Evolutionary conservation across 805 yeast species (phyloP), one percentile per base, ranked within the genome.

Genomic region (Candida silvicultrix): DNA sequence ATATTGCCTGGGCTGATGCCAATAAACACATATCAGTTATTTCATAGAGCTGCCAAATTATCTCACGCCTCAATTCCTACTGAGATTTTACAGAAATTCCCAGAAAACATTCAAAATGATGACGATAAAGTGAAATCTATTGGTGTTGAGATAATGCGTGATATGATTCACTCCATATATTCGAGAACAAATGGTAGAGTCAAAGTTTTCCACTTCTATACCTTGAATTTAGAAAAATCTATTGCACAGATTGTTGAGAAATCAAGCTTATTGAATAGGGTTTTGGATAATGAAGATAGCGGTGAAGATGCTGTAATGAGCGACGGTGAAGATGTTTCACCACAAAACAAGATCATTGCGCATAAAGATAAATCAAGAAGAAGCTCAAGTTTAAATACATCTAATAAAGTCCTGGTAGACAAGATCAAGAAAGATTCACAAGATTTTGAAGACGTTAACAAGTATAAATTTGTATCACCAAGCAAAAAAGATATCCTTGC

Each of bases 1-100:
- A 68, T 90, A 36, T 74, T 89, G 39, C 97, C 97, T 0, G 97
- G 97, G 1, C 68, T 90, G 54, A 84, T 90, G 88, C 97, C 97
- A 12, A 82, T 90, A 40, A 88, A 89, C 57, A 89, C 95, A 2
- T 88, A 78, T 64, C 78, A 79, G 53, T 78, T 87, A 36, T 90
- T 90, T 62, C 79, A 83, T 48, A 78, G 97, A 57, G 96, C 97
- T 5, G 80, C 96, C n/a, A 86, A 83, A 58, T 69, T 90, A 45
- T 83, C 95, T 8, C 95, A 88, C 67, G 96, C 97, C 2, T 73
- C 83, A 3, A 83, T 90, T 46, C 97, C 97, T 1, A 53, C 60
- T 5, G 46, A 63, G 0, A 69, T 89, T 12, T 59, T 77, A 39
- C 74, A 69, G 21, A 64, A 67, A 48, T 77, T 90, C 52, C 81